Evolutionary conservation across 2,329 filamentous ascomycete genomes (phyloP).

Genomic region (Pyrenochaeta sp.): DNA sequence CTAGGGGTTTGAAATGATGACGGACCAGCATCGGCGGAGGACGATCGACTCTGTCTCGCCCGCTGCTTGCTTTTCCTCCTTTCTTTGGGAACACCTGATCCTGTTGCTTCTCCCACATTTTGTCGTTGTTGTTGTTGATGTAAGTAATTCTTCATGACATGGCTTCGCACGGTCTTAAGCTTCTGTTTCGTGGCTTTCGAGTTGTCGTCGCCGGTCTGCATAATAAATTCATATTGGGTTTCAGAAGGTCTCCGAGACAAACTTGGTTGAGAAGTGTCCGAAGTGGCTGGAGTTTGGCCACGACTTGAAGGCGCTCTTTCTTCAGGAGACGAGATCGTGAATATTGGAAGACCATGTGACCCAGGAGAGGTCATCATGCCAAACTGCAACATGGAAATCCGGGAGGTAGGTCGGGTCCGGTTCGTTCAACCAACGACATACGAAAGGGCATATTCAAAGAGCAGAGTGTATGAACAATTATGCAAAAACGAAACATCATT

Average conservation of each 20-base stretch:
- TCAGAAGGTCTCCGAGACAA: neutral
- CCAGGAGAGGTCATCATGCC: neutral
- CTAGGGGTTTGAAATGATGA: neutral
- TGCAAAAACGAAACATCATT: neutral
- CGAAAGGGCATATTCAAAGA: neutral
- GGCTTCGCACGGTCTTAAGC: slow-evolving; percentile 31
- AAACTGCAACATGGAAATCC: neutral
- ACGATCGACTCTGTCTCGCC: slow-evolving; percentile 17
- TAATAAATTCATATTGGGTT: slow-evolving; percentile 31
- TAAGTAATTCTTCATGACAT: slow-evolving; percentile 34
- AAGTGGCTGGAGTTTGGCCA: neutral
- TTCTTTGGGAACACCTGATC: slow-evolving; percentile 2
- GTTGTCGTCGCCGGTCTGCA: slow-evolving; percentile 24
- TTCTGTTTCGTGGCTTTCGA: slow-evolving; percentile 20
- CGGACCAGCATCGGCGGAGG: slow-evolving; percentile 11
- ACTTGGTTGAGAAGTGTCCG: too few relatives aligned
- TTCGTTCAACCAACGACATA: neutral
- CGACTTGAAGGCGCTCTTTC: neutral
- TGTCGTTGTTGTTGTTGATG: slow-evolving; percentile 19
- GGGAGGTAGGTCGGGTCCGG: neutral
- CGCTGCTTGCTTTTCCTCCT: slow-evolving; percentile 17
- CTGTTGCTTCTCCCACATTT: slow-evolving; percentile 1
- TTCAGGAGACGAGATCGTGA: neutral
- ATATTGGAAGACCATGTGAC: neutral
- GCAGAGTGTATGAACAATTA: neutral